Evolutionary conservation across 495 filamentous ascomycete species (phyloP).

Genomic region (Podospora conica): DNA sequence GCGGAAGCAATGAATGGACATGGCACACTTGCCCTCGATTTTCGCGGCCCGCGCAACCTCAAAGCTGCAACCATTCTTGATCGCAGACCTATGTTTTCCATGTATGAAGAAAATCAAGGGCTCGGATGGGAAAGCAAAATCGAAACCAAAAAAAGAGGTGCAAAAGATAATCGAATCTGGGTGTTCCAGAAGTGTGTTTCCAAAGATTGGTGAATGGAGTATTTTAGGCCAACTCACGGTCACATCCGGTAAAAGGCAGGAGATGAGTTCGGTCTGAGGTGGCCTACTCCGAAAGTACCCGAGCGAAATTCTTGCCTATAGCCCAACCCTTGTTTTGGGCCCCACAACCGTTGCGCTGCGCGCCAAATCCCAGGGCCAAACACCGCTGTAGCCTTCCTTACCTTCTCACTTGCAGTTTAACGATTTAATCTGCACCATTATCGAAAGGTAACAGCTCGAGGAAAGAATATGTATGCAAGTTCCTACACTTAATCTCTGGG

Average conservation of each 20-base stretch:
- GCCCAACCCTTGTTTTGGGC: not conserved
- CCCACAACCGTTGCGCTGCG: not conserved
- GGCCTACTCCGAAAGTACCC: slow-evolving; percentile 23
- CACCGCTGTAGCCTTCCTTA: too few relatives aligned
- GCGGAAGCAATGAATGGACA: not conserved
- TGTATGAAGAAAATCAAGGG: not conserved
- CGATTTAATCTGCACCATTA: too few relatives aligned
- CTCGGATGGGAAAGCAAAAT: slow-evolving; percentile 1
- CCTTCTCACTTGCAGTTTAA: too few relatives aligned
- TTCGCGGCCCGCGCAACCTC: not conserved
- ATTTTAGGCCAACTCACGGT: slow-evolving; percentile 35
- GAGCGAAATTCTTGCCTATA: slow-evolving; percentile 8
- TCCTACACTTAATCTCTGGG: too few relatives aligned
- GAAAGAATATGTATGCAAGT: too few relatives aligned
- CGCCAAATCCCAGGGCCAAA: not conserved
- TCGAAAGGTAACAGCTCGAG: too few relatives aligned
- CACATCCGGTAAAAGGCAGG: slow-evolving; percentile 39
- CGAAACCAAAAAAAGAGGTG: slow-evolving; percentile 10
- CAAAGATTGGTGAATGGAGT: slow-evolving; percentile 35
- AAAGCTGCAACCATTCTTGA: not conserved
- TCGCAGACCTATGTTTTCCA: not conserved
- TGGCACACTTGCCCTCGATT: not conserved
- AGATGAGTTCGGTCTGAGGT: slow-evolving; percentile 35
- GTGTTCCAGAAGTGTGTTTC: slow-evolving; percentile 26
- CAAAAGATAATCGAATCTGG: slow-evolving; percentile 32